A percentile compares a stretch with the other conserved stretches of the same genome.
Conservation (phyloP, 108 stramenopile species). For the Nitzschia palea region DNA sequence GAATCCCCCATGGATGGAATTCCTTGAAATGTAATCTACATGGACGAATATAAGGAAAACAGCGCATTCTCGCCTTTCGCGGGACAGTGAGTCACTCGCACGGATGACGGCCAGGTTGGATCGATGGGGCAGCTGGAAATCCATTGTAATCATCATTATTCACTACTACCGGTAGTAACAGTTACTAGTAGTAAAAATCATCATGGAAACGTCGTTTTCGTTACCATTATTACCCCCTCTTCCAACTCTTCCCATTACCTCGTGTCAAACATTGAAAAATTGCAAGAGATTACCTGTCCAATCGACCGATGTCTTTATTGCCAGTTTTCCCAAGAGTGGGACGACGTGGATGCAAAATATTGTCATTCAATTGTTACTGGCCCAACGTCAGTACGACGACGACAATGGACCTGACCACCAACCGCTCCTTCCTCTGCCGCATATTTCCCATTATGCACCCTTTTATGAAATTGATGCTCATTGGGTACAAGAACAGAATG, state of each 20-base stretch:
- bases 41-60: no score
- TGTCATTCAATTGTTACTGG: constrained; percentile 48
- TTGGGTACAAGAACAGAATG: constrained; percentile 38
- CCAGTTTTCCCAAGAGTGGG: constrained; percentile 68
- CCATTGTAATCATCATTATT: no score
- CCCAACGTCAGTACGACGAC: constrained; percentile 6
- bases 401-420: not conserved
- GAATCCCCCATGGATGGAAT: no score
- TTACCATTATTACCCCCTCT: constrained; percentile 42
- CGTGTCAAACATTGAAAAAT: constrained; percentile 35
- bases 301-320: constrained; percentile 53
- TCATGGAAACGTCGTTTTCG: not conserved
- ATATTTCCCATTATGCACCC: constrained; percentile 67
- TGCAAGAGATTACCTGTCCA: constrained; percentile 33
- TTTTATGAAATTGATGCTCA: constrained; percentile 70
- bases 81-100: no score
- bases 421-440: constrained; percentile 16
- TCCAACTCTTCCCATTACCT: constrained; percentile 51
- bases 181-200: no score
- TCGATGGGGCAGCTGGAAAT: no score
- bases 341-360: constrained; percentile 83
- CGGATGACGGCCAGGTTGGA: no score
- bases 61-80: no score
- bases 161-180: no score
- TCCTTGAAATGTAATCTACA: no score